Conservation (phyloP, 257 asterid species). For the Salvia rosmarinus region DNA sequence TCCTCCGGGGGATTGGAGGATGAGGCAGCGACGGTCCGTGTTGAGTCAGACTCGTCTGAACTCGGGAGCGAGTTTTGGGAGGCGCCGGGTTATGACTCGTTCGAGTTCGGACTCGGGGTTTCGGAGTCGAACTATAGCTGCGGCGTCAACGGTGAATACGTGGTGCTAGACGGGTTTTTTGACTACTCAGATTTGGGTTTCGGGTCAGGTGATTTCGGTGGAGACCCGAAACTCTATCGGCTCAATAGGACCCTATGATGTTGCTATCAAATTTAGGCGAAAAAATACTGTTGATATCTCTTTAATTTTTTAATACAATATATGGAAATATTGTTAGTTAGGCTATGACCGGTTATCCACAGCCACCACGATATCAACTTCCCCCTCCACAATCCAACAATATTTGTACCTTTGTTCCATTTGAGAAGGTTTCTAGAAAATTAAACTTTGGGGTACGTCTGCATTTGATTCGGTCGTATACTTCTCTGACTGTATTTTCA, state of each 20-base stretch:
- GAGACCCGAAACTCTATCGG: constrained; percentile 67
- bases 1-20: constrained; percentile 28
- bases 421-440: too few relatives aligned
- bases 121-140: constrained; percentile 24
- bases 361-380: too few relatives aligned
- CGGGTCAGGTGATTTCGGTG: constrained; percentile 56
- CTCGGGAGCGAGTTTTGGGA: constrained; percentile 60
- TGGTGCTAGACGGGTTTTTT: constrained; percentile 68
- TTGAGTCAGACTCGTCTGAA: constrained; percentile 48
- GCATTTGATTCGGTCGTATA: too few relatives aligned
- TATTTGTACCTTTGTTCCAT: too few relatives aligned
- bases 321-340: not conserved
- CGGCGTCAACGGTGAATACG: constrained; percentile 45
- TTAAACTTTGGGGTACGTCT: too few relatives aligned
- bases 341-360: too few relatives aligned
- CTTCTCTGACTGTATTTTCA: too few relatives aligned
- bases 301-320: constrained; percentile 23
- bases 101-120: constrained; percentile 48
- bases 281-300: constrained; percentile 38
- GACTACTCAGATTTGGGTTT: constrained; percentile 68
- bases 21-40: constrained; percentile 36
- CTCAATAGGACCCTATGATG: constrained; percentile 43
- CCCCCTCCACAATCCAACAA: too few relatives aligned
- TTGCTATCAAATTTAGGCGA: not conserved
- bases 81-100: constrained; percentile 55